A percentile compares a stretch with the other conserved stretches of the same genome.
These are phyloP conservation scores for Cladosporium sp. DNA, from an alignment of 2,329 filamentous ascomycete genomes.

Conservation along the genomic window DNA sequence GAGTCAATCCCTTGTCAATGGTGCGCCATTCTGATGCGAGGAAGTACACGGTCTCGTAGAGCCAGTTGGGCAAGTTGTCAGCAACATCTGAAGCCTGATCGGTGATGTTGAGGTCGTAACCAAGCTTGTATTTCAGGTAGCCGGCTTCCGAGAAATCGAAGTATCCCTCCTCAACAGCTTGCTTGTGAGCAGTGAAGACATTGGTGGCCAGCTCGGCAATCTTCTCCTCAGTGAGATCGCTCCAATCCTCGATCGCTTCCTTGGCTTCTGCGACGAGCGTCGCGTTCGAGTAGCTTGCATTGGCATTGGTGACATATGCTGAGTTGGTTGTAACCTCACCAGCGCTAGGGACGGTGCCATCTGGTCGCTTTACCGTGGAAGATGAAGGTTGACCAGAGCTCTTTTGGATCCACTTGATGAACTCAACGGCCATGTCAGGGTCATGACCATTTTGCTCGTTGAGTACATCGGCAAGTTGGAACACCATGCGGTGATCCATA, in stretches of 20 bases:
- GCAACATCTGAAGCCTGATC: conserved; percentile 48
- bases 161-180: conserved; percentile 50
- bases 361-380: conserved; percentile 47
- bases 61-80: conserved; percentile 46
- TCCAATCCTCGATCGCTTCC: conserved; percentile 35
- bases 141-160: conserved; percentile 64
- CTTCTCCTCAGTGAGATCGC: conserved; percentile 27
- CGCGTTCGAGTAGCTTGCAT: conserved; percentile 27
- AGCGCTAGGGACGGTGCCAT: conserved; percentile 51
- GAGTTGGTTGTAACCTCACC: conserved; percentile 46
- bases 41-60: conserved; percentile 60
- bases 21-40: conserved; percentile 58
- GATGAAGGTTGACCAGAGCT: conserved; percentile 51
- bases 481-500: conserved; percentile 61
- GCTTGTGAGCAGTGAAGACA: conserved; percentile 51
- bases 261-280: conserved; percentile 38
- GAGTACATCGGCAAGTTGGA: conserved; percentile 57
- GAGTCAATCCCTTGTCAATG: conserved; percentile 58
- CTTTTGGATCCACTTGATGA: conserved; percentile 60
- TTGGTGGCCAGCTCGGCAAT: conserved; percentile 38
- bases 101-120: conserved; percentile 51
- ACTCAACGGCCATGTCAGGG: conserved; percentile 49
- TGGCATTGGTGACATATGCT: conserved; percentile 21
- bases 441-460: conserved; percentile 60
- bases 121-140: conserved; percentile 58